Evolutionary conservation across 352 stramenopile genomes (phyloP).

Genomic region (Globisporangium cylindrosporum): DNA sequence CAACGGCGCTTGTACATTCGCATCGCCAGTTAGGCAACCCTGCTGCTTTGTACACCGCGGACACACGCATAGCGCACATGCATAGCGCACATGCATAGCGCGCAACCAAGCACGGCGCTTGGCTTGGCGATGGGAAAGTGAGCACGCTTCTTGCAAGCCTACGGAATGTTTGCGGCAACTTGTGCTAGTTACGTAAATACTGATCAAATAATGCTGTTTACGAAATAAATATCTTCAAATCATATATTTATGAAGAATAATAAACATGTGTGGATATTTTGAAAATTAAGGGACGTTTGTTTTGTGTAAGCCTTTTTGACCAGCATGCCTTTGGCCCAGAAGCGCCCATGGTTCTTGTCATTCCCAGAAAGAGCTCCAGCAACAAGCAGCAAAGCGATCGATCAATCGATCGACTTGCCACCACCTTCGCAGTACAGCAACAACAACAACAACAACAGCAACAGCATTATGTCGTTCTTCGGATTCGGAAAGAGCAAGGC

Average conservation of each 20-base stretch:
- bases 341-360: not conserved
- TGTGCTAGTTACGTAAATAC: not conserved
- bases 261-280: not conserved
- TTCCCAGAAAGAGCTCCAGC: constrained; percentile 6
- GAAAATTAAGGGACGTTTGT: not conserved
- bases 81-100: no score
- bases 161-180: not conserved
- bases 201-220: not conserved
- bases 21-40: not conserved
- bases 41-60: not conserved
- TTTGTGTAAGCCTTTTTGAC: not conserved
- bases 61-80: not conserved
- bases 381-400: not conserved
- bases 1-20: not conserved
- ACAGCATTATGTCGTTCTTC: constrained; percentile 71
- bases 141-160: not conserved
- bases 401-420: not conserved
- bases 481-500: constrained; percentile 75
- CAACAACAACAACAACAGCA: constrained; percentile 1
- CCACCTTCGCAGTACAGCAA: not conserved
- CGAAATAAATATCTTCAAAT: no score
- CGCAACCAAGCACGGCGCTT: no score
- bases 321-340: not conserved
- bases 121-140: not conserved
- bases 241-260: not conserved